Evolutionary conservation across 768 basidiomycete genomes (phyloP).

Genomic region (Hygrophorus pudorinus): DNA sequence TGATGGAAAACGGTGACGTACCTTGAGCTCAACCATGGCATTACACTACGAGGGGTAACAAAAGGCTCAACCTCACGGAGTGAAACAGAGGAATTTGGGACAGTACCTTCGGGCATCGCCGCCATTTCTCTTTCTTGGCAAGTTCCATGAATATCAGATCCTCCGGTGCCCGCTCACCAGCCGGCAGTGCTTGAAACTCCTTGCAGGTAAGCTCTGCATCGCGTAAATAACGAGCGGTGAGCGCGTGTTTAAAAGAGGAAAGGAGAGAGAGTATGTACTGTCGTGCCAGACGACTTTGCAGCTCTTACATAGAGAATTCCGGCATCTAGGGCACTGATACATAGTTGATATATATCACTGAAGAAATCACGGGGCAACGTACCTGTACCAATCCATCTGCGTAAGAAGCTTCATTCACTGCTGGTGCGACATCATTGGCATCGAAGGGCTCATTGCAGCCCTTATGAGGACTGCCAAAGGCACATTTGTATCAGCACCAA

Average conservation of each 20-base stretch:
- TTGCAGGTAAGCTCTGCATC: conserved; percentile 13
- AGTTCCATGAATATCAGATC: conserved; percentile 14
- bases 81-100: background rate
- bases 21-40: conserved; percentile 21
- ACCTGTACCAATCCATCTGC: conserved; percentile 10
- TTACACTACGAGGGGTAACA: conserved; percentile 8
- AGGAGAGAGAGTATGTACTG: conserved; percentile 5
- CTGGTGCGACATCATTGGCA: conserved; percentile 12
- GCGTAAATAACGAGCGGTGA: too few relatives aligned
- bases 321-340: conserved; percentile 14
- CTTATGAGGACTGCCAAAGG: conserved; percentile 11
- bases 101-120: conserved; percentile 13
- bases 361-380: background rate
- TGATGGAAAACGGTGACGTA: conserved; percentile 7
- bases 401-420: conserved; percentile 10
- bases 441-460: conserved; percentile 15
- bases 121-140: conserved; percentile 14
- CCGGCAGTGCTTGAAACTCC: conserved; percentile 12
- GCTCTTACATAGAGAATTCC: conserved; percentile 10
- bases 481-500: background rate
- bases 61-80: background rate
- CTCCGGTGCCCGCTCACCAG: conserved; percentile 11
- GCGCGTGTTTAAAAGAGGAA: background rate
- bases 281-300: conserved; percentile 15
- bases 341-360: background rate